Base-by-base conservation (phyloP, 768 basidiomycete species). In the Kwoniella mangroviensis region DNA sequence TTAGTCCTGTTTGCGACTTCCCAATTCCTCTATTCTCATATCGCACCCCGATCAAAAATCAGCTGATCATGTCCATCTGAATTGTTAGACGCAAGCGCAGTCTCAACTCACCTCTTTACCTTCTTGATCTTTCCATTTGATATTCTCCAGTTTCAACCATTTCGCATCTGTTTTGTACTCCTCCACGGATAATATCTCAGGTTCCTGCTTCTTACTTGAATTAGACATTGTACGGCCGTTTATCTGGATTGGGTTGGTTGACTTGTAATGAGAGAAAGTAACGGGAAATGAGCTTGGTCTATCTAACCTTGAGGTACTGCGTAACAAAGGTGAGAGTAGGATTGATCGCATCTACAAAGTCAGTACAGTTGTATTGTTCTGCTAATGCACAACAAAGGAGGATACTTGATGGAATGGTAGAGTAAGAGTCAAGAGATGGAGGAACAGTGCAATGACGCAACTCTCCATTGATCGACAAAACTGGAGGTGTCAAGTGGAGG, bases 1-100 rank as follows among this genome's bases (percentile, higher is more conserved):
- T 92, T 93, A 78, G 89, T 91, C 45, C 95, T 87, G 75, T 92
- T 90, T 11, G 94, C 94, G 68, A 86, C 90, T 83, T 97, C 95
- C 94, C 95, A 98, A n/a, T 87, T 76, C 67, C 93, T 85, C 90
- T 95, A 74, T 7, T 40, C 17, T 34, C 34, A 34, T 7, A 34
- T 7, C 6, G 9, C 34, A 34, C 34, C 45, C 45, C 45, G 58
- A 28, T 21, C 54, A 64, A 9, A 21, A 17, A 4, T 56, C 34
- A 61, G 24, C 62, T 67, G n/a, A 45, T 41, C 10, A 2, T 40
- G 22, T 26, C 6, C 13, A 28, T 52, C n/a, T 68, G 22, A 19
- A 49, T 11, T 58, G 21, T 21, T n/a, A 22, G 12, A 12, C 11
- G 13, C 9, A 51, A 42, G 19, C n/a, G 4, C 2, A 26, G 19